Base-by-base conservation (phyloP, 805 yeast genomes). In the Jamesozyma gamospora region DNA sequence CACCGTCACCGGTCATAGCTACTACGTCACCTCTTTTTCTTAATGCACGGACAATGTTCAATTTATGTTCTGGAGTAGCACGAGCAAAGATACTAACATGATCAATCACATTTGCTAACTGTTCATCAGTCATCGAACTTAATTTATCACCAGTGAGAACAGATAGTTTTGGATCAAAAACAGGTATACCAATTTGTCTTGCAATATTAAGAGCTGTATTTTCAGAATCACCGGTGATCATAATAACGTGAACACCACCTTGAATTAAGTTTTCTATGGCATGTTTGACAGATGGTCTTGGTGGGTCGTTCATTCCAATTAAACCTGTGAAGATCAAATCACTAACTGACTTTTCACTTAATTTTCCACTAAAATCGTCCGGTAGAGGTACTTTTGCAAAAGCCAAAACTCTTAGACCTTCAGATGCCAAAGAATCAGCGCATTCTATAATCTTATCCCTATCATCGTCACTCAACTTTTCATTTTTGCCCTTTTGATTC, bases 1-100 rank as follows among this genome's bases (percentile, higher is more conserved):
- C 96, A 64, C 97, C 97, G 64, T 88, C 97, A 51, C 98, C 98
- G n/a, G 97, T 88, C 96, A 90, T 88, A 18, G 96, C 98, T 38
- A 90, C 97, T 46, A 90, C 79, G 60, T 90, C 95, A 37, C 96
- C 96, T 57, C 94, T 74, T 58, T 75, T 74, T 60, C 88, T 94
- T 47, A 88, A 69, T 0, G 96, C 96, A 54, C 82, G 77, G 27
- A 88, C 95, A 61, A 88, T 88, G 44, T 82, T 72, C 45, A 88
- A 80, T 58, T 88, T 88, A 62, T 88, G 95, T 57, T 87, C 94
- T 1, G 96, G 96, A 1, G 96, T 81, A 8, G 96, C 87, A 67
- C 96, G 77, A 5, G 96, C 96, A 69, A 88, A 87, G 4, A 87
- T 84, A 25, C 90, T 79, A 27, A 90, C 95, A 49, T 78, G 76